A percentile compares a stretch with the other conserved stretches of the same genome.
phyloP scores from a whole-genome alignment of 306 rosid species.

The Acacia confusa region DNA sequence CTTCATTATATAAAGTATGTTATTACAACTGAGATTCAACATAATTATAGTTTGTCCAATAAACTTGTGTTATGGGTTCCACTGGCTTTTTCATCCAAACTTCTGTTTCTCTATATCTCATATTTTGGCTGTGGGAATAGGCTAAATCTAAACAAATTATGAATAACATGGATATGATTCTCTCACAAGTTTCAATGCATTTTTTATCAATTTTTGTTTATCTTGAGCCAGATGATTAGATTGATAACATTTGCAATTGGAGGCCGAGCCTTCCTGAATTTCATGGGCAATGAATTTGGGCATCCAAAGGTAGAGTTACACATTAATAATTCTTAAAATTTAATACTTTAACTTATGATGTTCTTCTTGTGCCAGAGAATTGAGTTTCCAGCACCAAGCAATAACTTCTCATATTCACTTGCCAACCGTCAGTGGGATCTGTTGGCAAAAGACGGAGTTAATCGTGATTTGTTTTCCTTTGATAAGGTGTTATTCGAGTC shows the following conservation, averaged over 20 bases:
- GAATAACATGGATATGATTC: slow-evolving; percentile 12
- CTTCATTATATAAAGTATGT: slow-evolving; percentile 89
- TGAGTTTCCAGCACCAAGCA: slow-evolving; percentile 84
- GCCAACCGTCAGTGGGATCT: slow-evolving; percentile 93
- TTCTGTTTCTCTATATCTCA: slow-evolving; percentile 15
- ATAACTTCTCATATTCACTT: slow-evolving; percentile 73
- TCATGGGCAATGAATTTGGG: slow-evolving; percentile 99
- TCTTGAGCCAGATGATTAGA: slow-evolving; percentile 72
- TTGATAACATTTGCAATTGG: slow-evolving; percentile 76
- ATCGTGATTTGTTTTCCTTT: slow-evolving; percentile 59
- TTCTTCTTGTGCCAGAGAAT: slow-evolving; percentile 59
- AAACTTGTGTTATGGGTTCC: neutral
- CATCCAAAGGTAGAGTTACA: slow-evolving; percentile 75
- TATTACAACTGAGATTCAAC: slow-evolving; percentile 1
- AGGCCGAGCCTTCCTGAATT: slow-evolving; percentile 84
- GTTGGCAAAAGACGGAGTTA: slow-evolving; percentile 54
- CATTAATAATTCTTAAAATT: slow-evolving; percentile 15
- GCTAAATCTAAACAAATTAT: neutral
- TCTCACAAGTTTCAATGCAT: slow-evolving; percentile 17
- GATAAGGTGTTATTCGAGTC: slow-evolving; percentile 62
- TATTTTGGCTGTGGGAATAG: neutral
- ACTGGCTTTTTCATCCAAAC: neutral
- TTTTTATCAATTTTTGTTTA: slow-evolving; percentile 21
- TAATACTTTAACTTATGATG: slow-evolving; percentile 33
- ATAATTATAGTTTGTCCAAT: neutral